Evolutionary conservation across 2,329 filamentous ascomycete genomes (phyloP), one percentile per base, ranked within the genome.

Genomic region (Fusarium setosum): DNA sequence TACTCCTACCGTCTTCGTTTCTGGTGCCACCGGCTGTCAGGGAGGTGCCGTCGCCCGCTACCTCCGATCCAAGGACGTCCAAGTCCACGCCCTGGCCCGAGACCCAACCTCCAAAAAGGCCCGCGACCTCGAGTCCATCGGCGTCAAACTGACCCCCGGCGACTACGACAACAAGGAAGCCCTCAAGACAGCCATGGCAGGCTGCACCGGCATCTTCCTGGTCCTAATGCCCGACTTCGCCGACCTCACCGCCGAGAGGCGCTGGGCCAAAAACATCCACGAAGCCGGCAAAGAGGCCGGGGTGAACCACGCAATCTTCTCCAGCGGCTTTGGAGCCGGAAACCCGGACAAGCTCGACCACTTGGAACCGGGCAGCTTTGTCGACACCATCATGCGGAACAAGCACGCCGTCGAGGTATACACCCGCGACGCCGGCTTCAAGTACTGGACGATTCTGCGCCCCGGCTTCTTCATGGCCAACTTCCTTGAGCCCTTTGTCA

Each of bases 401-500:
- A 87, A 87, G 66, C 67, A 74, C 18, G 67, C 69, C 2, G 76
- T 84, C 20, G 84, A 86, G 61, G 59, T 74, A 1, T 72, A 73
- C 18, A 69, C 83, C 5, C 72, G 76, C 18, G 53, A 65, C 9
- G 69, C 73, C 2, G 77, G 77, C 3, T 80, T 84, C 58, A 61
- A 77, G 13, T 62, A 70, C 8, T 86, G 81, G 79, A 85, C 84
- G 0, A 77, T 86, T 20, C 68, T 87, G 3, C 81, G 83, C 3
- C 82, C 83, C 0, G 82, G 80, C 2, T 80, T 77, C 65, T 86
- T 87, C 75, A 83, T 84, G 80, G 76, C 78, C 18, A 87, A 87
- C 66, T 82, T 81, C 60, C 45, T 85, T 5, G 56, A 72, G 5
- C 83, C 83, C 4, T 72, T 79, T 11, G 77, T 79, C 2, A 51